Evolutionary conservation across 192 early-diverging fungal genomes (phyloP).

Genomic region (Rhizophagus clarus): DNA sequence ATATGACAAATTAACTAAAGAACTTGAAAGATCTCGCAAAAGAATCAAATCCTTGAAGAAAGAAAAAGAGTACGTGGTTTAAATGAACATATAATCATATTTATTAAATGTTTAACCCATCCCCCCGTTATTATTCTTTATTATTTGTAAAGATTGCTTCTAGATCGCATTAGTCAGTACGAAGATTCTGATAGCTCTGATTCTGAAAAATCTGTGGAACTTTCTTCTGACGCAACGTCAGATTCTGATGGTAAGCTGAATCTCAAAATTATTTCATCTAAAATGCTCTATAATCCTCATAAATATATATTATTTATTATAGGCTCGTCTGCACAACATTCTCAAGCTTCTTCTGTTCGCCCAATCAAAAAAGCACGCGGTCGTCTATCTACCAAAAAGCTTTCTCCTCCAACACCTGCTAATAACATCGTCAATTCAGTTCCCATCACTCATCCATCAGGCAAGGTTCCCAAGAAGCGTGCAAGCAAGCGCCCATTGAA

Average conservation of each 20-base stretch:
- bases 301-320: neutral
- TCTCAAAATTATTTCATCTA: too few relatives aligned
- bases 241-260: conserved; percentile 20
- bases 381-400: conserved; percentile 35
- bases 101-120: neutral
- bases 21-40: conserved; percentile 29
- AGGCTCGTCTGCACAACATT: conserved; percentile 33
- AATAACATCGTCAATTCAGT: conserved; percentile 14
- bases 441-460: conserved; percentile 17
- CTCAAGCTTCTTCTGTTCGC: conserved; percentile 36
- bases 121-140: neutral
- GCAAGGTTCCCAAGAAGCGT: conserved; percentile 18
- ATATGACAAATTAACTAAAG: conserved; percentile 11
- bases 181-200: conserved; percentile 12
- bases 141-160: neutral
- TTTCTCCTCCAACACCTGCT: conserved; percentile 26
- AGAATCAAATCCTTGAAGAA: conserved; percentile 22
- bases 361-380: conserved; percentile 32
- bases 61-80: conserved; percentile 27
- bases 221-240: neutral
- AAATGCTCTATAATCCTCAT: neutral
- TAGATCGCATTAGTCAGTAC: conserved; percentile 28
- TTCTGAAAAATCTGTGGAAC: conserved; percentile 22
- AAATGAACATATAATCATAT: neutral
- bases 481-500: conserved; percentile 30